Evolutionary conservation across 306 rosid genomes (phyloP).

Genomic region (Dryas alaskensis): DNA sequence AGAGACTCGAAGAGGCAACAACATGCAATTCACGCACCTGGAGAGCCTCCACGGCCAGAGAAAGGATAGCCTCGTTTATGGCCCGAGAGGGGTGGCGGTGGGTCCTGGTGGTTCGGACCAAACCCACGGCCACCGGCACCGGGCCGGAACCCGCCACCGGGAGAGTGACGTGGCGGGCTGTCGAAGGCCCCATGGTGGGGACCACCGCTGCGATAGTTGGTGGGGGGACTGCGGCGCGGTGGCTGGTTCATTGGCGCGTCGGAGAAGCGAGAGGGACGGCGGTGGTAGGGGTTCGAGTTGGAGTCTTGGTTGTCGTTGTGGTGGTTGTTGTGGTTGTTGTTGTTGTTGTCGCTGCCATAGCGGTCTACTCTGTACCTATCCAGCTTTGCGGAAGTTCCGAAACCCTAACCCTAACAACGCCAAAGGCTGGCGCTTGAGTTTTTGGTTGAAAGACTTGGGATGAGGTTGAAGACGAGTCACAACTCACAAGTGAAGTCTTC

Average conservation of each 20-base stretch:
- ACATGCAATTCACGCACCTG: conserved; percentile 43
- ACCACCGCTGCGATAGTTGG: conserved; percentile 36
- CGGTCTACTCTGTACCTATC: conserved; percentile 91
- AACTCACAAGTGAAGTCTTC: not conserved
- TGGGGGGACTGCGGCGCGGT: conserved; percentile 48
- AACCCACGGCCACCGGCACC: conserved; percentile 41
- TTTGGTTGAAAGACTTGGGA: not conserved
- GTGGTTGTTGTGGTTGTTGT: conserved; percentile 25
- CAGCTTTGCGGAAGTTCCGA: conserved; percentile 55
- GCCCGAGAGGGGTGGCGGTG: conserved; percentile 53
- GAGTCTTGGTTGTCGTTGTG: conserved; percentile 4
- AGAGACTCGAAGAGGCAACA: not conserved
- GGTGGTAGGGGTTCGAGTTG: conserved; percentile 40
- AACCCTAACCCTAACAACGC: conserved; percentile 32
- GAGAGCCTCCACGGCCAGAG: conserved; percentile 60
- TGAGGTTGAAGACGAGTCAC: not conserved
- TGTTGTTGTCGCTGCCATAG: conserved; percentile 38
- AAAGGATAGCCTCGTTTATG: conserved; percentile 78
- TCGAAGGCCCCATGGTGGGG: conserved; percentile 46
- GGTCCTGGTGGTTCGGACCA: conserved; percentile 40
- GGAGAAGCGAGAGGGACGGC: conserved; percentile 68
- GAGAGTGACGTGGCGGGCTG: conserved; percentile 57
- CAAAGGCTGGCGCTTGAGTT: conserved; percentile 3
- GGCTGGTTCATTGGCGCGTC: conserved; percentile 51
- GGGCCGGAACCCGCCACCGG: conserved; percentile 51